phyloP scores from a whole-genome alignment of 805 yeast species.

The Priceomyces medius region DNA sequence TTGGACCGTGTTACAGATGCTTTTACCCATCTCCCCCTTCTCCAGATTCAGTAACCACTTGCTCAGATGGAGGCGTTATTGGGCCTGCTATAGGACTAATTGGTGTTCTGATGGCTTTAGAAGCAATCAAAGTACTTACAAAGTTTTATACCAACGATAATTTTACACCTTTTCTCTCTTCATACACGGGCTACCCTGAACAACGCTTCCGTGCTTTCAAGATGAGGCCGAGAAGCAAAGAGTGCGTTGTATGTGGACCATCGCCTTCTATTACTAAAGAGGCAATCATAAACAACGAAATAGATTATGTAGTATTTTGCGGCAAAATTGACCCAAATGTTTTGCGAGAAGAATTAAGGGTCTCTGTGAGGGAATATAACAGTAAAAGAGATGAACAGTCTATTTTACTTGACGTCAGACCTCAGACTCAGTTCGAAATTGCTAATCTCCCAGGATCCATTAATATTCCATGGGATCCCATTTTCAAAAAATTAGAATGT shows the following conservation, averaged over 20 bases:
- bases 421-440: slow-evolving; percentile 70
- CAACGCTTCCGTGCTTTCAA: slow-evolving; percentile 71
- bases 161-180: slow-evolving; percentile 67
- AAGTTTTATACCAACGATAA: slow-evolving; percentile 48
- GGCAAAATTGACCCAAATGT: slow-evolving; percentile 55
- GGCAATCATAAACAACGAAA: slow-evolving; percentile 42
- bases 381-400: slow-evolving; percentile 17
- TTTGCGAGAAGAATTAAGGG: slow-evolving; percentile 44
- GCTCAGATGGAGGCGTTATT: slow-evolving; percentile 90
- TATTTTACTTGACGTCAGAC: slow-evolving; percentile 74
- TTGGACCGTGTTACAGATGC: slow-evolving; percentile 94
- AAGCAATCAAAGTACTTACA: slow-evolving; percentile 71
- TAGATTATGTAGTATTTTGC: slow-evolving; percentile 75
- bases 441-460: slow-evolving; percentile 57
- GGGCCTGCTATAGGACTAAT: slow-evolving; percentile 96
- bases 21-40: slow-evolving; percentile 90
- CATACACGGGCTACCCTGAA: slow-evolving; percentile 65
- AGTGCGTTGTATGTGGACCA: slow-evolving; percentile 66
- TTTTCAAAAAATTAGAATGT: slow-evolving; percentile 30
- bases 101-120: slow-evolving; percentile 87
- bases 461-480: slow-evolving; percentile 60
- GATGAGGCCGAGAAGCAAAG: slow-evolving; percentile 65
- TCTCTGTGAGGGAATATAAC: slow-evolving; percentile 41
- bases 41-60: slow-evolving; percentile 75
- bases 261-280: slow-evolving; percentile 49